Percentiles rank a stretch among this genome's conserved stretches.
Conservation (phyloP, 176 grass and related monocot genomes). For the Eragrostis nindensis region DNA sequence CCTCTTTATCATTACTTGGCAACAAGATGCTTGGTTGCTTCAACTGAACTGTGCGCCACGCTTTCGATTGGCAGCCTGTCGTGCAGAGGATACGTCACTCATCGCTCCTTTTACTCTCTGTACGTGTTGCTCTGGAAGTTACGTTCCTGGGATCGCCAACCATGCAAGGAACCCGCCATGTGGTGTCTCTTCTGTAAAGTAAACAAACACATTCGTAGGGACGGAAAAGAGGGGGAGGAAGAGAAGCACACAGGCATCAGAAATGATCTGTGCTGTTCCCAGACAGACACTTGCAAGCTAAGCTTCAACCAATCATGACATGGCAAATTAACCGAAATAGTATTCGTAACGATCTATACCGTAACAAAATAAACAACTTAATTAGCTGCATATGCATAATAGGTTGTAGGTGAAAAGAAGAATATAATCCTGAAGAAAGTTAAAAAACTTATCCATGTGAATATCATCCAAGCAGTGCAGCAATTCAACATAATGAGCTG, state of each 20-base stretch:
- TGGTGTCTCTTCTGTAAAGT: constrained; percentile 36
- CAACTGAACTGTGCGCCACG: not conserved
- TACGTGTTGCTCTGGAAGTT: not conserved
- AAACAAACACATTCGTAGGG: not conserved
- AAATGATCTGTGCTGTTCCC: not conserved
- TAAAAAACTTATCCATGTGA: too few species aligned
- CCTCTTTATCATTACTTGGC: not conserved
- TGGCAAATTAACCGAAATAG: too few species aligned
- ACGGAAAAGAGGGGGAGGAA: not conserved
- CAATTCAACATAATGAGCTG: not conserved
- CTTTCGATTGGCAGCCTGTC: not conserved
- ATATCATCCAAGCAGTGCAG: not conserved
- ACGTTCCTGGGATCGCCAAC: constrained; percentile 26
- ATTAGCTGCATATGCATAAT: too few species aligned
- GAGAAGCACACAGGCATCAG: not conserved
- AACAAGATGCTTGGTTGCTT: not conserved
- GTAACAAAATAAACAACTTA: too few species aligned
- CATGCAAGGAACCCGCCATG: constrained; percentile 28
- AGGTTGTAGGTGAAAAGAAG: not conserved
- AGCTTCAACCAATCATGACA: not conserved
- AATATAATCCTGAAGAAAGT: not conserved
- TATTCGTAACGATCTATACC: too few species aligned
- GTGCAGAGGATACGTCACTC: not conserved
- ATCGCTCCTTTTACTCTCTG: not conserved
- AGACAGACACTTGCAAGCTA: not conserved